Percentiles rank a stretch among this genome's conserved stretches.
These are phyloP conservation scores for Liquidambar formosana DNA, from an alignment of 164 flowering plant species.

Conservation along the genomic window DNA sequence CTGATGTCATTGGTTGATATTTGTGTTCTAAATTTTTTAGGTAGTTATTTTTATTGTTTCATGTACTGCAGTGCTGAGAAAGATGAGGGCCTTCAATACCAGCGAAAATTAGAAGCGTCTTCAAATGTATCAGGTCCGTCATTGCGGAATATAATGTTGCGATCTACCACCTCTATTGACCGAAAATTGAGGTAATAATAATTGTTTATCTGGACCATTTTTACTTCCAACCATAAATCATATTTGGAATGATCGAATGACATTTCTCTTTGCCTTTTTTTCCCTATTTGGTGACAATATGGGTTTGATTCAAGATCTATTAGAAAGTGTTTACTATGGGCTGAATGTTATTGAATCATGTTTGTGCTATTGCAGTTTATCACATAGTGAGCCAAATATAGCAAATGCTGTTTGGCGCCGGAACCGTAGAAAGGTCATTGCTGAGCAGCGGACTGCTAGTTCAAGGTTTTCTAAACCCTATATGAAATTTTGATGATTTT, in stretches of 20 bases:
- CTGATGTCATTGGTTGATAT: background rate
- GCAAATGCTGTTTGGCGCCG: constrained; percentile 83
- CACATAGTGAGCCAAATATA: constrained; percentile 92
- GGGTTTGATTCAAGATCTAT: background rate
- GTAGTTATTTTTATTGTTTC: constrained; percentile 9
- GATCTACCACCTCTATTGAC: constrained; percentile 52
- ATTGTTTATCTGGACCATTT: background rate
- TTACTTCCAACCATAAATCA: background rate
- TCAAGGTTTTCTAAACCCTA: constrained; percentile 62
- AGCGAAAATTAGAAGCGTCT: constrained; percentile 55
- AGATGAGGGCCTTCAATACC: constrained; percentile 67
- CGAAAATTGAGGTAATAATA: constrained; percentile 61
- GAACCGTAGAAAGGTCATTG: constrained; percentile 76
- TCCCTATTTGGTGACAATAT: background rate
- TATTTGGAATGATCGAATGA: background rate
- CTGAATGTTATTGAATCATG: constrained; percentile 6
- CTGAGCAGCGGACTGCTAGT: constrained; percentile 92
- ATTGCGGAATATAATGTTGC: constrained; percentile 61
- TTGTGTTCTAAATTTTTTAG: background rate
- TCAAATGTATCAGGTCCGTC: constrained; percentile 62
- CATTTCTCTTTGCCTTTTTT: background rate
- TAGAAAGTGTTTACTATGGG: background rate
- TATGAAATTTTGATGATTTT: background rate
- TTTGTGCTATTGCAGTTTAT: constrained; percentile 53
- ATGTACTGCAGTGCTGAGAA: constrained; percentile 57